Evolutionary conservation across 257 asterid genomes (phyloP).

Genomic region (Solanum etuberosum): DNA sequence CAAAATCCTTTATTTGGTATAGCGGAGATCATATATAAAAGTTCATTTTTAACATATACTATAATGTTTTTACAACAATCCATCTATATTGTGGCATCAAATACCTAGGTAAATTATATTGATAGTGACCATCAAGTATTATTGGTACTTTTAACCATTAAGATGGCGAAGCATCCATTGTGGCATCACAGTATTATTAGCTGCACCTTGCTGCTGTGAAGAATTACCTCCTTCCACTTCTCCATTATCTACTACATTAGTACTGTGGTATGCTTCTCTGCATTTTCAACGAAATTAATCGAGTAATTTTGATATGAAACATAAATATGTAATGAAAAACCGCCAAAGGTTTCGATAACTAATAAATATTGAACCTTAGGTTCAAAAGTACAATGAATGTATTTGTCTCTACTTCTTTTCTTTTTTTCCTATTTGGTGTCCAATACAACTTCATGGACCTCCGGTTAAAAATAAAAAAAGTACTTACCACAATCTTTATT

Average conservation of each 20-base stretch:
- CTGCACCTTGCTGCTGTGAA: slow-evolving; percentile 15
- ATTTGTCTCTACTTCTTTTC: too few relatives aligned
- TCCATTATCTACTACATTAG: slow-evolving; percentile 11
- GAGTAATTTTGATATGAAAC: background rate
- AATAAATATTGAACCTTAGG: background rate
- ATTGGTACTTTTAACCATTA: background rate
- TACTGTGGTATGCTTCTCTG: slow-evolving; percentile 24
- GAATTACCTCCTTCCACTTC: slow-evolving; percentile 19
- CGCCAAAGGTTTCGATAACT: too few relatives aligned
- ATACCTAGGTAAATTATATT: background rate
- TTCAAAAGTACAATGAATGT: background rate
- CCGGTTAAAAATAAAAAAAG: too few relatives aligned
- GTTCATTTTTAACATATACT: background rate
- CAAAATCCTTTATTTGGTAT: background rate
- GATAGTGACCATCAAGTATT: background rate
- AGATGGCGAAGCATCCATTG: slow-evolving; percentile 44
- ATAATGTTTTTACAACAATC: background rate
- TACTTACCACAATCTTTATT: too few relatives aligned
- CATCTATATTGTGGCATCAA: background rate
- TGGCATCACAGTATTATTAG: slow-evolving; percentile 32
- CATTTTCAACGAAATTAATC: background rate
- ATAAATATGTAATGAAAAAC: background rate
- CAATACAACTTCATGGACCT: accelerated
- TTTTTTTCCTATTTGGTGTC: too few relatives aligned
- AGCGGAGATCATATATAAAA: background rate